Conservation (phyloP, 1,139 yeast species). For the Entelexis sorbosivorans region DNA sequence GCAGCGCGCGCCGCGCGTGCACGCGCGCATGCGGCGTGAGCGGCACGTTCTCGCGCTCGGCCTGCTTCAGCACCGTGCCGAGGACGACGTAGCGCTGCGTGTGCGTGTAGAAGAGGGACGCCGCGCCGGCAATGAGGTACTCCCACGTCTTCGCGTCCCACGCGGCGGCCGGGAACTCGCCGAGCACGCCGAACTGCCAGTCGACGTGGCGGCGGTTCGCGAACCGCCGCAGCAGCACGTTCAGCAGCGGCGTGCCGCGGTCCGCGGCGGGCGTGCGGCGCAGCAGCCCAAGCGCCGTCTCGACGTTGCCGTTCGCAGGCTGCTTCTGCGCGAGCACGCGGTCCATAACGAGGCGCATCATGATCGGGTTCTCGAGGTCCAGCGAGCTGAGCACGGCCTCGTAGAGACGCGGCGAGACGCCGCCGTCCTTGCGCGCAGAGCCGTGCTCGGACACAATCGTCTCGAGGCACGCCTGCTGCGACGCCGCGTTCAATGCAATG, state of each 20-base stretch:
- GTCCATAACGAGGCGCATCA: slow-evolving; percentile 6
- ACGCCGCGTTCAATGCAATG: slow-evolving; percentile 14
- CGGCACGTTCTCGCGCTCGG: slow-evolving; percentile 12
- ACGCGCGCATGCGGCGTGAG: slow-evolving; percentile 17
- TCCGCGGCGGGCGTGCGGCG: neutral
- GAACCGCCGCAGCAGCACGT: slow-evolving; percentile 14
- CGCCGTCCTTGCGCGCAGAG: neutral
- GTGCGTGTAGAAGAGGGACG: neutral
- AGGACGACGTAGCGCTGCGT: slow-evolving; percentile 7
- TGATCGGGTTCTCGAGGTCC: slow-evolving; percentile 7
- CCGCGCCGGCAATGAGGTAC: slow-evolving; percentile 13
- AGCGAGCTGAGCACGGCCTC: slow-evolving; percentile 5
- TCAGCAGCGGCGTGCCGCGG: slow-evolving; percentile 8
- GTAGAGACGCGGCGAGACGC: neutral
- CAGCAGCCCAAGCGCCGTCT: slow-evolving; percentile 7
- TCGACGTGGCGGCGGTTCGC: slow-evolving; percentile 16
- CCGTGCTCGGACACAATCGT: slow-evolving; percentile 5
- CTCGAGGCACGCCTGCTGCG: slow-evolving; percentile 7
- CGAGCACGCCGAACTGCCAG: slow-evolving; percentile 21
- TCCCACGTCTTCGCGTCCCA: slow-evolving; percentile 17
- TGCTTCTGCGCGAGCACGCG: neutral
- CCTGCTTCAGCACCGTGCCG: slow-evolving; percentile 18
- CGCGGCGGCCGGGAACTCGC: slow-evolving; percentile 6
- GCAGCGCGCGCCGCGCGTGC: slow-evolving; percentile 9
- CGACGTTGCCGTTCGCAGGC: slow-evolving; percentile 8